Evolutionary conservation across 1,284 basidiomycete genomes (phyloP), one percentile per base, ranked within the genome.

Genomic region (Trichosporon ovoides): DNA sequence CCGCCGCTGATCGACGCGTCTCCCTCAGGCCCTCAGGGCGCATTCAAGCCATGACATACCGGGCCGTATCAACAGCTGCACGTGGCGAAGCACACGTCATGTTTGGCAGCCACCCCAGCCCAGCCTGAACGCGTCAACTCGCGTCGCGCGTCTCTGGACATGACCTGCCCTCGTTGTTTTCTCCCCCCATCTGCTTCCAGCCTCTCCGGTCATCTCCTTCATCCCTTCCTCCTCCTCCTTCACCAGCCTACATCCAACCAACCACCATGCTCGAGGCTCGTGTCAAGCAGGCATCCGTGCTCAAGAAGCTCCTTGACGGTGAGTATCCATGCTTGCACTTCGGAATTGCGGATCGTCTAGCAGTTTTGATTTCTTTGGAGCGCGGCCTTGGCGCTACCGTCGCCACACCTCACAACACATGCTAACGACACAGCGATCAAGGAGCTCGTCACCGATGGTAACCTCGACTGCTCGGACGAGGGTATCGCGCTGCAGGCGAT

Each of bases 401-500:
- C 54, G 3, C 50, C 49, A 38, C 38, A 38, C 24, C n/a, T n/a
- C 48, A 38, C n/a, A n/a, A n/a, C n/a, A 31, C 28, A 31, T 9
- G 4, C 28, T 31, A 9, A 31, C 28, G 5, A 4, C 9, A 4
- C 28, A 94, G 95, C 95, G 61, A 87, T 98, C 84, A 96, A 95
- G 78, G 95, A 98, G 73, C 87, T 98, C 55, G 93, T 98, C 54
- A 87, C 91, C 12, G 96, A 98, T 75, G 95, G 92, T 75, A 98
- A 98, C 80, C 97, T 98, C 74, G 91, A 97, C 74, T 98, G 94
- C 78, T 91, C 86, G 64, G 95, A 99, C 66, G 93, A 96, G 70
- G 96, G 91, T 38, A 88, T 99, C 65, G 87, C 85, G 57, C 83
- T 97, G 14, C 96, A 98, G 82, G 95, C 96, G 1, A 99, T 98